Evolutionary conservation across 495 filamentous ascomycete genomes (phyloP), one percentile per base, ranked within the genome.

Genomic region (Trichoderma gamsii): DNA sequence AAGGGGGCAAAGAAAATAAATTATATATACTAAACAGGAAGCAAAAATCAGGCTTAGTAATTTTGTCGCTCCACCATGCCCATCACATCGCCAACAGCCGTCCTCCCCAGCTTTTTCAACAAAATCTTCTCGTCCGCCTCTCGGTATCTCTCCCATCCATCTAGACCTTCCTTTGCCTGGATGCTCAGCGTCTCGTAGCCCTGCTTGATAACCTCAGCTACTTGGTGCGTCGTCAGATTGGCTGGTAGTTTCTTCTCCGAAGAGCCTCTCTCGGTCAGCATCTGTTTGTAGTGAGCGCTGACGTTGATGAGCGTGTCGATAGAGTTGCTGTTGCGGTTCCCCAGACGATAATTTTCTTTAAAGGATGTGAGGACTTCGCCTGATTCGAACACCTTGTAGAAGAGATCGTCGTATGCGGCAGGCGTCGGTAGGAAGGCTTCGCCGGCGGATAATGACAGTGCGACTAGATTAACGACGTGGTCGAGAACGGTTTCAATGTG

Each of bases 301-400:
- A 98, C 92, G 49, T 84, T 87, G 61, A 97, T 88, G 49, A 99
- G 83, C 18, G 88, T 94, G 9, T 90, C 89, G 71, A 98, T 95
- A 0, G 90, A 89, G 69, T 85, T 87, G 23, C 81, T 84, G 35
- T 79, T 76, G 65, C 84, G 76, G 59, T 81, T 82, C 9, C 75
- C 76, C 49, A 90, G 74, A 7, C 75, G 72, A 77, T 93, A 97
- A 3, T 83, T 88, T 71, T 90, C 88, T 25, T 92, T 85, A 78
- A 97, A 97, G 77, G 92, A 92, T 29, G 85, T 79, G 46, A 99
- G 83, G 43, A 92, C 84, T 63, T 97, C 92, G 3, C 93, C 92
- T 18, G 87, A 90, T 77, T 99, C 95, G 63, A 98, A 92, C 16
- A 99, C 83, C 79, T 99, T 99, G 82, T 99, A 99, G 79, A 99